Evolutionary conservation across 1,284 basidiomycete species (phyloP), one percentile per base, ranked within the genome.

Genomic region (Peniophora sp.): DNA sequence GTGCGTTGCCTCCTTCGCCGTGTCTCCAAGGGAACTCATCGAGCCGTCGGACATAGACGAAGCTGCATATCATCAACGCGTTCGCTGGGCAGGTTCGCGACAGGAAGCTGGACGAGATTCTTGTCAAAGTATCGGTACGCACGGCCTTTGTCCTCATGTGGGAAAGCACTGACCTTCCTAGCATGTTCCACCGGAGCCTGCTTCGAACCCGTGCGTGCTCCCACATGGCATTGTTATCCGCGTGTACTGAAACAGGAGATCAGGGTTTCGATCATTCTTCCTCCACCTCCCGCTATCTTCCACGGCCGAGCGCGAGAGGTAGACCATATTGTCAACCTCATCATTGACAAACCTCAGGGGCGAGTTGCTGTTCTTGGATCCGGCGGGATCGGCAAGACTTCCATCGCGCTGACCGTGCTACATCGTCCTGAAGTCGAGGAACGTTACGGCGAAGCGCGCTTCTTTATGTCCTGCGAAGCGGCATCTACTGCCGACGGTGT

Each of bases 361-460:
- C 53, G 54, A 38, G 36, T 67, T 6, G 61, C 57, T 25, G 53
- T 69, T 19, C 53, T 63, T 14, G 68, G 68, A 3, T 53, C 61
- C 2, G 66, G 67, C 1, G 67, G 68, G 0, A 69, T 69, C 50
- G 68, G 69, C 0, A 70, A 70, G 51, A 70, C 68, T 0, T 59
- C 64, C 0, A 51, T 62, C 5, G 62, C 67, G 1, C 55, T 62
- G 0, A 56, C 61, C 5, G 59, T 63, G 1, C 54, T 68, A 35
- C 53, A 64, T 10, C 47, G 64, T 24, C 46, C 53, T 2, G 14
- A 12, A 3, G 41, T 56, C n/a, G 24, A 50, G n/a, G 24, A 52
- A 2, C 49, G 55, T 24, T 69, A 59, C 48, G 36, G 46, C 16
- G 47, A 52, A 3, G 24, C 44, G 11, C 53, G 56, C 12, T 59